Conservation (phyloP, 305 asterid genomes). For the Plantago coronopus region DNA sequence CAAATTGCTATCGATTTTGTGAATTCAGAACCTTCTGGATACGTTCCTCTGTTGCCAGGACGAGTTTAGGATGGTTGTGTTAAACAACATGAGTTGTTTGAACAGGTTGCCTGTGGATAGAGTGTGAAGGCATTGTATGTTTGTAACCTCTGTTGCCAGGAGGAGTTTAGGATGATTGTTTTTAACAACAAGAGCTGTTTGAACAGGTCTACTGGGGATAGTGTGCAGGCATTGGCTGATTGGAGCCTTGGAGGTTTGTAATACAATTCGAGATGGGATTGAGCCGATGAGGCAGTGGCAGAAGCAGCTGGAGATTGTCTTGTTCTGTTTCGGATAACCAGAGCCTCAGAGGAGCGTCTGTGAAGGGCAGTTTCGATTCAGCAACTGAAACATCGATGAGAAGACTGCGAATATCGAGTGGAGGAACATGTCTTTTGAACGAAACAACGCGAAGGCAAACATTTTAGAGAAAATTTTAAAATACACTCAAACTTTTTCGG, state of each 20-base stretch:
- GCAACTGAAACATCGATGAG: constrained; percentile 65
- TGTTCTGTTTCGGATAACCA: constrained; percentile 63
- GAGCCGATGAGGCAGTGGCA: constrained; percentile 83
- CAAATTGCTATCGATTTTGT: constrained; percentile 58
- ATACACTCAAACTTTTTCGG: no score
- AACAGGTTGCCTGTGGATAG: constrained; percentile 62
- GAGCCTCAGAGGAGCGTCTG: constrained; percentile 55
- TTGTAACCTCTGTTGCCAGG: constrained; percentile 75
- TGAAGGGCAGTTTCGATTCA: constrained; percentile 77
- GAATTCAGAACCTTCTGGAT: constrained; percentile 74
- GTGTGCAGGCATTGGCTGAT: constrained; percentile 77
- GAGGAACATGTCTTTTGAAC: constrained; percentile 75
- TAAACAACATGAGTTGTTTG: constrained; percentile 36
- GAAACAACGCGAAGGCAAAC: constrained; percentile 39
- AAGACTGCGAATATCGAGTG: constrained; percentile 43
- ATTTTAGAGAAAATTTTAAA: no score
- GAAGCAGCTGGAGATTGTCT: constrained; percentile 69
- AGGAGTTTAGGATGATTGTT: constrained; percentile 57
- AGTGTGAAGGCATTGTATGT: constrained; percentile 75
- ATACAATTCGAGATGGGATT: constrained; percentile 85
- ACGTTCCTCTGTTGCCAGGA: constrained; percentile 69
- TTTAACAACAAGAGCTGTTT: constrained; percentile 36
- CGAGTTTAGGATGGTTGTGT: constrained; percentile 54
- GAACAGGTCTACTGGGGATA: constrained; percentile 57
- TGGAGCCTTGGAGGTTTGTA: no score